Percentiles rank a stretch among this genome's conserved stretches.
Evolutionary conservation across 2,329 filamentous ascomycete species (phyloP).

Genomic region (Cryphonectria parasitica): DNA sequence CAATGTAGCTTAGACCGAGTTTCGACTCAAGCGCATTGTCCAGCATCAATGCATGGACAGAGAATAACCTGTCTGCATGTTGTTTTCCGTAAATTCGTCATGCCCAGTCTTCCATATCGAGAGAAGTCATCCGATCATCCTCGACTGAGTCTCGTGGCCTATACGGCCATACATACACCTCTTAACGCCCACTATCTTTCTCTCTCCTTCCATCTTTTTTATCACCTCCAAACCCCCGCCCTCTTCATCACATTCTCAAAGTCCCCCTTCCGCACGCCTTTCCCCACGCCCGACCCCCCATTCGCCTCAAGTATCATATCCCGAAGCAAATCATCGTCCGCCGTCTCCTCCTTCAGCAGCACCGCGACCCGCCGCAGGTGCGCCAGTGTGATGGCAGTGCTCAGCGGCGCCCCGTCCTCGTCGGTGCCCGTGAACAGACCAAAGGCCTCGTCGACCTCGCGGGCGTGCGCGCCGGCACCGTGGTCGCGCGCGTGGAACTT

Average conservation of each 20-base stretch:
- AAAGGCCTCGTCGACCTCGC: slow-evolving; percentile 82
- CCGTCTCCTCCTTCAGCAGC: slow-evolving; percentile 79
- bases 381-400: slow-evolving; percentile 71
- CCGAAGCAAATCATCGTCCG: slow-evolving; percentile 79
- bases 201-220: no score
- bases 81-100: not conserved
- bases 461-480: slow-evolving; percentile 52
- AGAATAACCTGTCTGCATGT: not conserved
- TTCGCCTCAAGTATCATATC: slow-evolving; percentile 98
- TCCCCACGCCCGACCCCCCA: slow-evolving; percentile 71
- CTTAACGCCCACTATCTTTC: not conserved
- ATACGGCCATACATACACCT: not conserved
- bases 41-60: not conserved
- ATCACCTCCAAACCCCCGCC: slow-evolving; percentile 85
- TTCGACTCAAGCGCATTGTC: not conserved
- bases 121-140: not conserved
- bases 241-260: slow-evolving; percentile 85
- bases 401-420: slow-evolving; percentile 16
- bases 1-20: not conserved
- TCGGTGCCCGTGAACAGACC: slow-evolving; percentile 72
- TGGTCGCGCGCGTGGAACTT: slow-evolving; percentile 70
- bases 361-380: slow-evolving; percentile 80
- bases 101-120: not conserved
- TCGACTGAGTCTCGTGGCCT: not conserved
- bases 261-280: slow-evolving; percentile 75